Base-by-base conservation (phyloP, 306 rosid genomes). In the Carpinus viminea region DNA sequence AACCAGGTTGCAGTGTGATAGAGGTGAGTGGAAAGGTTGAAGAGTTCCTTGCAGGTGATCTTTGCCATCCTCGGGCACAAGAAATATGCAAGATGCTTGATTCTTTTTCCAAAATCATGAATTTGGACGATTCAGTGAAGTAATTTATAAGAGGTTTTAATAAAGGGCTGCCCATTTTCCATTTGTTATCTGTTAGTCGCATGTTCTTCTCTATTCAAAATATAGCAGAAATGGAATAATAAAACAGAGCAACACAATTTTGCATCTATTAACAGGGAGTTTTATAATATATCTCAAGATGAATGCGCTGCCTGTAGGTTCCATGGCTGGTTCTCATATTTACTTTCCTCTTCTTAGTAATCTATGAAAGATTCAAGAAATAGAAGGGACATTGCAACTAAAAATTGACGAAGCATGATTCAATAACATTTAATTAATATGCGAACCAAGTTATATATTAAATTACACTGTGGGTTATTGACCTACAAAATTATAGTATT, bases 1-100 rank as follows among this genome's bases (percentile, higher is more conserved):
- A 79, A 75, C 97, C 97, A 0, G 98, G 97, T 45, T 94, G 95
- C 80, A 94, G 97, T 69, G 88, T 91, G 73, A 86, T 89, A 76
- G 95, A 92, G 86, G 88, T 92, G 24, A 86, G 89, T 70, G 86
- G 92, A 66, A 79, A 80, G 70, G 89, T 93, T 68, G 84, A 94
- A 79, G 98, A 92, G 83, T 90, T 94, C 82, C 86, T 89, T 64
- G 93, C 90, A 2, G 97, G 91, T 65, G 94, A 88, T 83, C 88
- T 83, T 55, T 83, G 89, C 86, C 97, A 90, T 85, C 90, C 97
- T 26, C 88, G 73, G 51, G 90, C 92, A 69, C 86, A 75, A 34
- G 85, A 92, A 80, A 88, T 92, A 43, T 80, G 73, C 76, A 85
- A 79, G 77, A 78, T 87, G 78, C 91, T 94, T 70, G 87, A 87